These are phyloP conservation scores for Dactylellina sp. DNA, from an alignment of 2,329 filamentous ascomycete species.

Conservation along the genomic window DNA sequence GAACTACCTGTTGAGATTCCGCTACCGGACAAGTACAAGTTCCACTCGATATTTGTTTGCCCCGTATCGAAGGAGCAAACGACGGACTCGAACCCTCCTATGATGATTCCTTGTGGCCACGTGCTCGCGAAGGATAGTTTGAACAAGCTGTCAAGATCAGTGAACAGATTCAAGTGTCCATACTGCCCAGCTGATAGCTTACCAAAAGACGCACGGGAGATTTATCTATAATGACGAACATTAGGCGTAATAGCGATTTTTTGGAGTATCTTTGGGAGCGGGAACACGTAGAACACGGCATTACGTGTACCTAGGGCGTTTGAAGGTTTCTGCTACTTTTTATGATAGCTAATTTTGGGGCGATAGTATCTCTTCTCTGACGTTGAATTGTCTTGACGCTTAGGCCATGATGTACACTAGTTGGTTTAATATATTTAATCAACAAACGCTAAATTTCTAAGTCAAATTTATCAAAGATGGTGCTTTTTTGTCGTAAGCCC, in stretches of 20 bases:
- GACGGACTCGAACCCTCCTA: slow-evolving; percentile 90
- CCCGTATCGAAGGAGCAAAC: slow-evolving; percentile 97
- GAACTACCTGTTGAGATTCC: slow-evolving; percentile 85
- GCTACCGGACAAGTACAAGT: slow-evolving; percentile 74
- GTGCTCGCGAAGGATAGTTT: slow-evolving; percentile 89
- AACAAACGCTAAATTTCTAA: slow-evolving; percentile 38
- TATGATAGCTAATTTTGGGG: background rate
- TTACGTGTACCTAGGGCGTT: slow-evolving; percentile 39
- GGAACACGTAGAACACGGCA: slow-evolving; percentile 4
- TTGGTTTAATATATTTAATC: slow-evolving; percentile 22
- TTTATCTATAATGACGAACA: slow-evolving; percentile 70
- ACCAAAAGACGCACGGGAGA: slow-evolving; percentile 78
- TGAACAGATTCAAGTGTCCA: slow-evolving; percentile 82
- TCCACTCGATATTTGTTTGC: slow-evolving; percentile 97
- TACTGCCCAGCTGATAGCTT: slow-evolving; percentile 81
- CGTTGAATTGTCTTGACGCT: slow-evolving; percentile 2
- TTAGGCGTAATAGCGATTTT: background rate
- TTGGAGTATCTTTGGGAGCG: slow-evolving; percentile 20
- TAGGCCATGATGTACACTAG: slow-evolving; percentile 42
- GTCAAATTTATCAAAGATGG: slow-evolving; percentile 3
- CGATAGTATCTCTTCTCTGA: slow-evolving; percentile 44
- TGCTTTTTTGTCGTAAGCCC: slow-evolving; percentile 18
- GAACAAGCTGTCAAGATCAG: slow-evolving; percentile 80
- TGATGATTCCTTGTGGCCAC: slow-evolving; percentile 97
- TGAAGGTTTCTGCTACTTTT: slow-evolving; percentile 17